These are phyloP conservation scores for Tetracladium setigerum DNA, from an alignment of 495 filamentous ascomycete species.

Conservation along the genomic window DNA sequence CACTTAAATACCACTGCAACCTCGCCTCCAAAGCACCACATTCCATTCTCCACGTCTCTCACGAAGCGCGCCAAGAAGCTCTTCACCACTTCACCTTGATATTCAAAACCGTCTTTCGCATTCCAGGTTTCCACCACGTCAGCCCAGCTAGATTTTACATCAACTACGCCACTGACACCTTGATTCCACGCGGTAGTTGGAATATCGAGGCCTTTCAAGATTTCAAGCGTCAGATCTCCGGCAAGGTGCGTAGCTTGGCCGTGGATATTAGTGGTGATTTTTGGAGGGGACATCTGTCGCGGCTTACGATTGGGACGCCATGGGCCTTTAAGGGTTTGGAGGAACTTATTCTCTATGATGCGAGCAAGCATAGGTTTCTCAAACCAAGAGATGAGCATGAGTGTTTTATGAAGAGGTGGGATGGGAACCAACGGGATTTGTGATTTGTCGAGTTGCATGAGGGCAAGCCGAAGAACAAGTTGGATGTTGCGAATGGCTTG, in stretches of 20 bases:
- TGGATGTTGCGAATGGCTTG: neutral
- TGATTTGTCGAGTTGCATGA: neutral
- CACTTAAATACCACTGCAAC: neutral
- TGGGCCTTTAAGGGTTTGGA: slow-evolving; percentile 3
- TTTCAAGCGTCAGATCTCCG: neutral
- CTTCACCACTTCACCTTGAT: slow-evolving; percentile 7
- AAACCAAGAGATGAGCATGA: slow-evolving; percentile 2
- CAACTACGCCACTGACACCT: slow-evolving; percentile 4
- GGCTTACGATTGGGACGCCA: neutral
- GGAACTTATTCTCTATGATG: slow-evolving; percentile 4
- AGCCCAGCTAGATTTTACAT: slow-evolving; percentile 1
- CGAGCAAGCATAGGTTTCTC: neutral
- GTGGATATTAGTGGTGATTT: slow-evolving; percentile 1
- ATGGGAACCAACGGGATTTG: neutral
- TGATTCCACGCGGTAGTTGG: slow-evolving; percentile 6
- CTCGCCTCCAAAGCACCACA: neutral
- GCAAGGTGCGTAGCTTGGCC: neutral
- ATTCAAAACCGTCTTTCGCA: neutral
- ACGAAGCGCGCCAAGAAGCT: slow-evolving; percentile 1
- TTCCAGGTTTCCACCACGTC: neutral
- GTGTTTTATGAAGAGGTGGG: neutral
- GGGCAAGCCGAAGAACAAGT: neutral
- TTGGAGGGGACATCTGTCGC: slow-evolving; percentile 4
- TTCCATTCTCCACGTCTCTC: neutral
- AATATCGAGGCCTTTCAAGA: slow-evolving; percentile 5